Conservation (phyloP, 306 rosid genomes). For the Psophocarpus tetragonolobus region DNA sequence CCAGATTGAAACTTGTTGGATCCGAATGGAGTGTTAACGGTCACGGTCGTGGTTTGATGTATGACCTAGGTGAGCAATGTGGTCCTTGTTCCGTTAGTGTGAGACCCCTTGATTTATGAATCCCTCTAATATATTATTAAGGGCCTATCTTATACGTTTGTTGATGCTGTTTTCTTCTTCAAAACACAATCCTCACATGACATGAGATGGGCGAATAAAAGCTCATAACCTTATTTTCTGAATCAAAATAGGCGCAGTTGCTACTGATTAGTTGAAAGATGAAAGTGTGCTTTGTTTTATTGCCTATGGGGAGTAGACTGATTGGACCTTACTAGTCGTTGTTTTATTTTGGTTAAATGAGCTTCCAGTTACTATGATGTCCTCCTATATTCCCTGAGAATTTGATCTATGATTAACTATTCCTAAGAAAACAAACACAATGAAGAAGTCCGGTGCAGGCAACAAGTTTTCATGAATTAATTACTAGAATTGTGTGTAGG, state of each 20-base stretch:
- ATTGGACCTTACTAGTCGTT: not conserved
- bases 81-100: conserved; percentile 24
- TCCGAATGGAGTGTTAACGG: conserved; percentile 39
- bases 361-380: not conserved
- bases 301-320: not conserved
- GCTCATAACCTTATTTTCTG: not conserved
- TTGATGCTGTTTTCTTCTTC: conserved; percentile 14
- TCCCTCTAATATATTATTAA: not conserved
- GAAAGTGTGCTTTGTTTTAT: not conserved
- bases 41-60: conserved; percentile 17
- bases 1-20: conserved; percentile 37
- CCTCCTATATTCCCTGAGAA: not conserved
- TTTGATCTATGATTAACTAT: not conserved
- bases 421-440: not conserved
- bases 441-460: not conserved
- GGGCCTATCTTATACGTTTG: conserved; percentile 5
- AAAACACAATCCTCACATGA: not conserved
- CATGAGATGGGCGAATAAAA: not conserved
- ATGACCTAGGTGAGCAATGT: conserved; percentile 38
- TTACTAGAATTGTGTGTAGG: not conserved
- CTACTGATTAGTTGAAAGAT: not conserved
- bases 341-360: not conserved
- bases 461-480: not conserved
- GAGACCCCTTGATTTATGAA: conserved; percentile 11
- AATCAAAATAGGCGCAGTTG: not conserved